Base-by-base conservation (phyloP, 768 basidiomycete genomes). In the Tephrocybe sp. region DNA sequence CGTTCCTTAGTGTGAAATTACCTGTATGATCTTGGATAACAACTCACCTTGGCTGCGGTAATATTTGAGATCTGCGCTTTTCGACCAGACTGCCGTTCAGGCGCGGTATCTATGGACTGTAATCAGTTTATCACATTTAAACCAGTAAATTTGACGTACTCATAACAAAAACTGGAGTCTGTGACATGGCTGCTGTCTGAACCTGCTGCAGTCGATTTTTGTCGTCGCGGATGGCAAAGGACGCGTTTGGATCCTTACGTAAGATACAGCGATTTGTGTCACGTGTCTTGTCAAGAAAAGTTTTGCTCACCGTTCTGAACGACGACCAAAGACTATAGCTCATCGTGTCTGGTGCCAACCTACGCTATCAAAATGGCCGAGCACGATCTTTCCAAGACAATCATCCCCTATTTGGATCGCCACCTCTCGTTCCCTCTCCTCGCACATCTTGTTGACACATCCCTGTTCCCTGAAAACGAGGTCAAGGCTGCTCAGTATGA, bases 61-160 rank as follows among this genome's bases (percentile, higher is more conserved):
- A 97, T 97, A 66, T 98, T 97, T 30, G 92, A 94, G 52, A 89
- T 85, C 73, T 97, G 94, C 0, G 95, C 95, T 71, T 95, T 97
- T 57, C 94, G 79, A 40, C 94, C 94, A 19, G 89, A 86, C 68
- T 94, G 91, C 67, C 94, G 79, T 70, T 97, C 92, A 19, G 94
- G 94, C 59, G 88, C 91, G 47, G 93, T 82, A 76, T 97, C 94
- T 97, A 58, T n/a, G n/a, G 7, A 42, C 40, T 29, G 55, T 36
- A n/a, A 31, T 31, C 42, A 49, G 43, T 38, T 24, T 12, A 27
- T 3, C 1, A 19, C 47, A 4, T 15, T 21, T 27, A 16, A 10
- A 0, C 1, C 7, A 9, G n/a, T n/a, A 0, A 2, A 11, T 19
- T 7, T 18, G 21, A 61, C 83, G 44, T 53, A 90, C 86, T 89